A percentile compares a stretch with the other conserved stretches of the same genome.
These are phyloP conservation scores for Papiliotrema nemorosa DNA, from an alignment of 1,284 basidiomycete species.

Conservation along the genomic window DNA sequence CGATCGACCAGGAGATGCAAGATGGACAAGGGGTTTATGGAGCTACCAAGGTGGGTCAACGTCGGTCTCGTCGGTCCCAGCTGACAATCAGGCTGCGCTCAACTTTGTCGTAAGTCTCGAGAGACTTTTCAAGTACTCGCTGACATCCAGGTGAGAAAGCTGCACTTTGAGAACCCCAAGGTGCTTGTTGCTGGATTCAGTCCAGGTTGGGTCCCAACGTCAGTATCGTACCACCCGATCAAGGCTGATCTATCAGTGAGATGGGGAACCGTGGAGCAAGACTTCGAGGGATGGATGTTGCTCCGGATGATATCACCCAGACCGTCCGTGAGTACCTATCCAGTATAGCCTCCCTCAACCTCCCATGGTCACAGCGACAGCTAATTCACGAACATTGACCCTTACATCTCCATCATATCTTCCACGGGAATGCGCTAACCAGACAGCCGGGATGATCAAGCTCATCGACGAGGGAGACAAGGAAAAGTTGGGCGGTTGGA, in stretches of 20 bases:
- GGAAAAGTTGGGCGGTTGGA: conserved; percentile 10
- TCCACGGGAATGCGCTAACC: too few relatives aligned
- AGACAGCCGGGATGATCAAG: conserved; percentile 7
- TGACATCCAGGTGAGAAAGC: conserved; percentile 7
- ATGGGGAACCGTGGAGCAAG: conserved; percentile 14
- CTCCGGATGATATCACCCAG: conserved; percentile 11
- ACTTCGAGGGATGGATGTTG: conserved; percentile 5
- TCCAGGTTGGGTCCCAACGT: conserved; percentile 22
- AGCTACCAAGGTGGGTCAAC: conserved; percentile 11
- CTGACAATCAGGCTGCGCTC: conserved; percentile 8
- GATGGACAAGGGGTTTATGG: conserved; percentile 12
- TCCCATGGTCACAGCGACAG: too few relatives aligned
- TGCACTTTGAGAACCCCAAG: conserved; percentile 17
- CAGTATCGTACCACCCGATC: neutral
- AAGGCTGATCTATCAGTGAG: conserved; percentile 4
- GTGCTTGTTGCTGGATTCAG: conserved; percentile 10
- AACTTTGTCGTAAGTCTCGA: conserved; percentile 7
- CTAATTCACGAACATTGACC: too few relatives aligned
- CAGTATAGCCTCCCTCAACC: too few relatives aligned
- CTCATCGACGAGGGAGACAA: conserved; percentile 8
- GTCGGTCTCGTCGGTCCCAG: neutral
- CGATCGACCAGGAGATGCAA: conserved; percentile 6
- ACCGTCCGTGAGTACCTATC: conserved; percentile 11
- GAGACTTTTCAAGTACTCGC: neutral
- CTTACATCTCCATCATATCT: too few relatives aligned